phyloP scores from a whole-genome alignment of 1,284 basidiomycete genomes.

The Sporisorium scitamineum region DNA sequence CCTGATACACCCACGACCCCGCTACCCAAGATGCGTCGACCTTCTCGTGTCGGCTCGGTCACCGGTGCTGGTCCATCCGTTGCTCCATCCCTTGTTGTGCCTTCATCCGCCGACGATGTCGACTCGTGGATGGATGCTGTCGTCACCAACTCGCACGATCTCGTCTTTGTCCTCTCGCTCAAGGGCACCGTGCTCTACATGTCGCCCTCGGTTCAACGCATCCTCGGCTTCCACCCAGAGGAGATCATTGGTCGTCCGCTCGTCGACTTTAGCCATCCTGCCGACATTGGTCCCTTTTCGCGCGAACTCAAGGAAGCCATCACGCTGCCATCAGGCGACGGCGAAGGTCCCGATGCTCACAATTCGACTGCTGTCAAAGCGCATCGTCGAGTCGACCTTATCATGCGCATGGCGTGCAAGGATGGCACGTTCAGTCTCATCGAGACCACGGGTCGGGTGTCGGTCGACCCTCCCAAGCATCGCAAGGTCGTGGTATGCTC shows the following conservation, averaged over 20 bases:
- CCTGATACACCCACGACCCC: conserved; percentile 31
- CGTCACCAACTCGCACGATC: conserved; percentile 47
- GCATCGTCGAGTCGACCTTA: conserved; percentile 38
- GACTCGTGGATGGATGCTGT: conserved; percentile 38
- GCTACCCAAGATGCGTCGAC: conserved; percentile 16
- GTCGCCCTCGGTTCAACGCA: conserved; percentile 72
- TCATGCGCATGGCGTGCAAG: conserved; percentile 53
- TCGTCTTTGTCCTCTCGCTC: conserved; percentile 80
- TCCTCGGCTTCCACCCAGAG: conserved; percentile 71
- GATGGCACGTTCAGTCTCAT: conserved; percentile 42
- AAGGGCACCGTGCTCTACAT: conserved; percentile 90
- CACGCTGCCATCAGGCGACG: conserved; percentile 29
- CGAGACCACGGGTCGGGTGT: conserved; percentile 48
- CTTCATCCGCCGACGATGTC: conserved; percentile 2
- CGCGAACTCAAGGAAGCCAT: conserved; percentile 85
- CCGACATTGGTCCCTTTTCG: conserved; percentile 89
- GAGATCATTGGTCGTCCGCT: conserved; percentile 84
- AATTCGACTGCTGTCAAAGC: conserved; percentile 37
- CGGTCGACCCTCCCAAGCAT: conserved; percentile 51
- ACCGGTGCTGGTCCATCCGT: background rate
- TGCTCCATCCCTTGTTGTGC: background rate
- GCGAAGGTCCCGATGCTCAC: conserved; percentile 20
- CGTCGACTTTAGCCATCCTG: conserved; percentile 84
- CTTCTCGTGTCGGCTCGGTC: conserved; percentile 8
- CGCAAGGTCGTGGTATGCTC: conserved; percentile 53